These are phyloP conservation scores for Candida railenensis DNA, from an alignment of 805 yeast genomes.

Conservation along the genomic window DNA sequence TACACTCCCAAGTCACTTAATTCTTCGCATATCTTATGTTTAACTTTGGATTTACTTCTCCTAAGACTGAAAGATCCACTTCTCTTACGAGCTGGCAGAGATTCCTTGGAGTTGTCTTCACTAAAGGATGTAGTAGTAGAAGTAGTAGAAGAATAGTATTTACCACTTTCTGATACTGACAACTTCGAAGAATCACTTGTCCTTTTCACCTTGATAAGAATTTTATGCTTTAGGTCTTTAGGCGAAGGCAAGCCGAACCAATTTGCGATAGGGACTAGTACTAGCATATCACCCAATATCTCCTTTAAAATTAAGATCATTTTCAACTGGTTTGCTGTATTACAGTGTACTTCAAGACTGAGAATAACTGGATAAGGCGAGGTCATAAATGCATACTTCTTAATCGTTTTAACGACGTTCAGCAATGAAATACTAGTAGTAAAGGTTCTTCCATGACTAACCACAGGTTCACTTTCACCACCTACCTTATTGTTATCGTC, in stretches of 20 bases:
- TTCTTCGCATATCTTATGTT: slow-evolving; percentile 31
- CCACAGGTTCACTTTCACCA: slow-evolving; percentile 61
- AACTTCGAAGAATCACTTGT: slow-evolving; percentile 28
- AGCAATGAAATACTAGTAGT: slow-evolving; percentile 69
- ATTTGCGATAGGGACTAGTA: slow-evolving; percentile 36
- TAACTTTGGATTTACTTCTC: slow-evolving; percentile 15
- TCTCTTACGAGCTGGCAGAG: slow-evolving; percentile 6
- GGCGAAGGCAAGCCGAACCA: slow-evolving; percentile 65
- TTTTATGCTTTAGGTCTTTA: slow-evolving; percentile 60
- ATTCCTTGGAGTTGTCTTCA: slow-evolving; percentile 27
- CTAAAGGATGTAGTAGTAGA: slow-evolving; percentile 44
- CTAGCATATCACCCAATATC: slow-evolving; percentile 58
- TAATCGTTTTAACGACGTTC: slow-evolving; percentile 69
- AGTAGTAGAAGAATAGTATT: slow-evolving; percentile 20
- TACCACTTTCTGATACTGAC: slow-evolving; percentile 19
- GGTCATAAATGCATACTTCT: slow-evolving; percentile 84
- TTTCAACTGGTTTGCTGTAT: slow-evolving; percentile 59
- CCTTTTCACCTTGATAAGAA: slow-evolving; percentile 78
- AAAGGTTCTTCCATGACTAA: slow-evolving; percentile 85
- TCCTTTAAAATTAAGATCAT: slow-evolving; percentile 54
- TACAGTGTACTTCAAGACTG: slow-evolving; percentile 85
- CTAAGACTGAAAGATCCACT: slow-evolving; percentile 20
- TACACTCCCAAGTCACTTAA: slow-evolving; percentile 68
- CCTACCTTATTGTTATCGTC: background rate
- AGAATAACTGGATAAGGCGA: slow-evolving; percentile 83